phyloP scores from a whole-genome alignment of 805 yeast species.

The Pichia phayaonensis region DNA sequence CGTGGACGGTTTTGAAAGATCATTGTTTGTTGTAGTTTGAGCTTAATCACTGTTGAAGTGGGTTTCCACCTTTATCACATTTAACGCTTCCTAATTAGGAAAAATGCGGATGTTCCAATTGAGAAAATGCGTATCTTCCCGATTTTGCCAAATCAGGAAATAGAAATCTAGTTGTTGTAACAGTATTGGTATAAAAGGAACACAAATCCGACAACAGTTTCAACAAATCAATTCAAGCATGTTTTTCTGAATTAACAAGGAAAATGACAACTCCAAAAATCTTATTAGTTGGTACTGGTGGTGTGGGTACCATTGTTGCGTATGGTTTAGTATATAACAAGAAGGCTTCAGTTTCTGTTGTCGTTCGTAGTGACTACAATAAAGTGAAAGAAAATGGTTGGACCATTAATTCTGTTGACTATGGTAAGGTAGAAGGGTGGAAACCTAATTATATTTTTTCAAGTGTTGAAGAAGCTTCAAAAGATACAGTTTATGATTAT shows the following conservation, averaged over 20 bases:
- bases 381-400: conserved; percentile 45
- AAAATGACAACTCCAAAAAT: conserved; percentile 6
- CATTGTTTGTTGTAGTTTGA: too few species aligned
- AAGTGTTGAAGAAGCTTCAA: conserved; percentile 32
- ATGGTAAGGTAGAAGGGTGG: conserved; percentile 51
- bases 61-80: background rate
- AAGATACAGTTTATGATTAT: conserved; percentile 39
- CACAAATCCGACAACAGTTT: background rate
- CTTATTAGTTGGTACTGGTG: conserved; percentile 69
- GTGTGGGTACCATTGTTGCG: conserved; percentile 75
- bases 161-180: too few species aligned
- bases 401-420: conserved; percentile 50
- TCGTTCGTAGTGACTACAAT: conserved; percentile 49
- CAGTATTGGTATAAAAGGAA: background rate
- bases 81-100: background rate
- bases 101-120: background rate
- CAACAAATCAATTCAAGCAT: too few species aligned
- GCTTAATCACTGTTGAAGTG: too few species aligned
- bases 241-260: too few species aligned
- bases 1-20: too few species aligned
- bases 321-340: conserved; percentile 44
- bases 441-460: conserved; percentile 38
- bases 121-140: conserved; percentile 1
- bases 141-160: background rate
- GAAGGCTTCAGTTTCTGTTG: conserved; percentile 47